Evolutionary conservation across 768 basidiomycete genomes (phyloP).

Genomic region (Plicaturopsis crispa): DNA sequence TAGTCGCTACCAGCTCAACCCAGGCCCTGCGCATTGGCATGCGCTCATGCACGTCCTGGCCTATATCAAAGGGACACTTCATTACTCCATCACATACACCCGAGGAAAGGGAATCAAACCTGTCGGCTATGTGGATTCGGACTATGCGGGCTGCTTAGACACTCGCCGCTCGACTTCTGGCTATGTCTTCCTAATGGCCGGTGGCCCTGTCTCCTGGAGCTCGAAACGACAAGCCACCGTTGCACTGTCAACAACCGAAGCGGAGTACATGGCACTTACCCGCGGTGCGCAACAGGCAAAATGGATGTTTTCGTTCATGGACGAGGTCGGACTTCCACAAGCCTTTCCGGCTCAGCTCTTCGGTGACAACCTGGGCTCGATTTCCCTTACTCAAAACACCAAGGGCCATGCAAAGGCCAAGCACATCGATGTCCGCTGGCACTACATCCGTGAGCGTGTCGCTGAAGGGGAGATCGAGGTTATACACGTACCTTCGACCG

Average conservation of each 20-base stretch:
- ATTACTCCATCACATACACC: constrained; percentile 14
- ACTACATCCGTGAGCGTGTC: constrained; percentile 18
- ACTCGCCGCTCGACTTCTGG: constrained; percentile 17
- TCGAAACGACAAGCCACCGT: constrained; percentile 22
- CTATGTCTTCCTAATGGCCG: constrained; percentile 20
- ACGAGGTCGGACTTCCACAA: constrained; percentile 15
- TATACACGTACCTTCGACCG: constrained; percentile 16
- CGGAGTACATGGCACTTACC: constrained; percentile 27
- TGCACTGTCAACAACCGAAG: constrained; percentile 24
- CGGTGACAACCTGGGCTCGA: constrained; percentile 23
- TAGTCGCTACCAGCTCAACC: constrained; percentile 12
- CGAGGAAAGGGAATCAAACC: constrained; percentile 3
- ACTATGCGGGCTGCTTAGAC: constrained; percentile 20
- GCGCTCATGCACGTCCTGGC: constrained; percentile 16
- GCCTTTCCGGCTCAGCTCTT: constrained; percentile 12
- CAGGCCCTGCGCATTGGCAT: constrained; percentile 18
- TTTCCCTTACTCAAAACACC: constrained; percentile 8
- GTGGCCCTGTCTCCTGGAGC: constrained; percentile 20
- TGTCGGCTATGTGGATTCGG: constrained; percentile 21
- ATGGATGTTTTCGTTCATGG: constrained; percentile 21
- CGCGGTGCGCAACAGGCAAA: constrained; percentile 21
- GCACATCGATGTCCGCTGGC: constrained; percentile 14
- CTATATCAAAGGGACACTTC: constrained; percentile 22
- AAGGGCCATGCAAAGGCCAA: constrained; percentile 6
- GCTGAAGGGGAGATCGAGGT: constrained; percentile 10